A percentile compares a stretch with the other conserved stretches of the same genome.
Evolutionary conservation across 345 rosid genomes (phyloP).

Genomic region (Anacardium occidentale): DNA sequence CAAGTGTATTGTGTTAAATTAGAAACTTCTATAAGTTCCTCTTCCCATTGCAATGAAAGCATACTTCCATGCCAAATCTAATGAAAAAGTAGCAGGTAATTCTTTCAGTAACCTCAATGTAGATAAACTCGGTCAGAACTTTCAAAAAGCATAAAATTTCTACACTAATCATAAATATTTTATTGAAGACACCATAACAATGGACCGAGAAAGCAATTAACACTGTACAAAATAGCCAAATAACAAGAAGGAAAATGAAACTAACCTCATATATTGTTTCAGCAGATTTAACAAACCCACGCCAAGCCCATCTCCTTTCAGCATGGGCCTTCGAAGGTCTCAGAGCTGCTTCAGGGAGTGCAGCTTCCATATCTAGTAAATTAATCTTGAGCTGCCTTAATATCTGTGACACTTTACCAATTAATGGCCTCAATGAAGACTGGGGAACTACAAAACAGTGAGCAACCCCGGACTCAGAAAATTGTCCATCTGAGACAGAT

Average conservation of each 20-base stretch:
- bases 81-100: neutral
- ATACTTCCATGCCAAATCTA: neutral
- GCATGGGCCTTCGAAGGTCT: slow-evolving; percentile 59
- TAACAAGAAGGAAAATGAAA: slow-evolving; percentile 1
- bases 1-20: neutral
- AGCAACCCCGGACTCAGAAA: slow-evolving; percentile 28
- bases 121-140: neutral
- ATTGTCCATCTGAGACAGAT: slow-evolving; percentile 23
- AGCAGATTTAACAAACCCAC: slow-evolving; percentile 73
- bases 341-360: slow-evolving; percentile 72
- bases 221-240: neutral
- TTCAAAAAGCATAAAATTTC: neutral
- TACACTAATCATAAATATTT: neutral
- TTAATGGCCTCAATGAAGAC: slow-evolving; percentile 70
- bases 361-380: slow-evolving; percentile 95
- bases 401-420: slow-evolving; percentile 53
- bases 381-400: slow-evolving; percentile 61
- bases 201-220: neutral
- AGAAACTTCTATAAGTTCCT: neutral
- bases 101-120: neutral
- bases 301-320: slow-evolving; percentile 79
- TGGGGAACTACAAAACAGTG: slow-evolving; percentile 67
- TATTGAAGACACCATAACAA: neutral
- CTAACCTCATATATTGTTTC: slow-evolving; percentile 85
- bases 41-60: slow-evolving; percentile 7